A percentile compares a stretch with the other conserved stretches of the same genome.
Evolutionary conservation across 2,329 filamentous ascomycete species (phyloP).

Genomic region (Pseudogymnoascus sp.): DNA sequence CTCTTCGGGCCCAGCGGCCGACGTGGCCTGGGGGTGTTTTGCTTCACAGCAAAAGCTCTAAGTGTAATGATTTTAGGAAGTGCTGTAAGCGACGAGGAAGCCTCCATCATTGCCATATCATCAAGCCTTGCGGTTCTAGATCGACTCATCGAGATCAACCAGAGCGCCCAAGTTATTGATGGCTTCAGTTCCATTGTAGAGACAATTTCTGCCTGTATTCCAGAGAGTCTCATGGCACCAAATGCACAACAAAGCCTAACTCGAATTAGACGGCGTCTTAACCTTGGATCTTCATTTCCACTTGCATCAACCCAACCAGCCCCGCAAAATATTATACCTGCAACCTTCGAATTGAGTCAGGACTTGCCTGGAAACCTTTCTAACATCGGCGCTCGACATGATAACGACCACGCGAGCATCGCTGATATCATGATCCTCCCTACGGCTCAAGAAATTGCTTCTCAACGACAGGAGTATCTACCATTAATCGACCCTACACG

Average conservation of each 20-base stretch:
- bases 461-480: conserved; percentile 37
- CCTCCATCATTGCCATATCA: conserved; percentile 19
- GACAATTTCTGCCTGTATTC: conserved; percentile 20
- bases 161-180: conserved; percentile 28
- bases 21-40: conserved; percentile 31
- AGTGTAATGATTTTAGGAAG: conserved; percentile 17
- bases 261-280: conserved; percentile 22
- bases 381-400: conserved; percentile 33
- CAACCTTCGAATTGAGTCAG: conserved; percentile 21
- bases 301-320: conserved; percentile 15
- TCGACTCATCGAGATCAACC: conserved; percentile 31
- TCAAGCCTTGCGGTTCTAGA: conserved; percentile 23
- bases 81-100: conserved; percentile 15
- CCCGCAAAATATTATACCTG: conserved; percentile 13
- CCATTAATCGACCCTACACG: conserved; percentile 33
- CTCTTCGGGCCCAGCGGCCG: conserved; percentile 35
- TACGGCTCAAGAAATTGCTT: conserved; percentile 40
- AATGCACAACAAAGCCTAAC: conserved; percentile 20
- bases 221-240: conserved; percentile 18
- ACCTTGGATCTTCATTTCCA: conserved; percentile 21
- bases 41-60: conserved; percentile 23
- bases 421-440: conserved; percentile 41
- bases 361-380: conserved; percentile 30
- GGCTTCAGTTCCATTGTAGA: conserved; percentile 23
- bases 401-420: conserved; percentile 44